Conservation (phyloP, 202 grass and related monocot genomes). For the Setaria viridis region DNA sequence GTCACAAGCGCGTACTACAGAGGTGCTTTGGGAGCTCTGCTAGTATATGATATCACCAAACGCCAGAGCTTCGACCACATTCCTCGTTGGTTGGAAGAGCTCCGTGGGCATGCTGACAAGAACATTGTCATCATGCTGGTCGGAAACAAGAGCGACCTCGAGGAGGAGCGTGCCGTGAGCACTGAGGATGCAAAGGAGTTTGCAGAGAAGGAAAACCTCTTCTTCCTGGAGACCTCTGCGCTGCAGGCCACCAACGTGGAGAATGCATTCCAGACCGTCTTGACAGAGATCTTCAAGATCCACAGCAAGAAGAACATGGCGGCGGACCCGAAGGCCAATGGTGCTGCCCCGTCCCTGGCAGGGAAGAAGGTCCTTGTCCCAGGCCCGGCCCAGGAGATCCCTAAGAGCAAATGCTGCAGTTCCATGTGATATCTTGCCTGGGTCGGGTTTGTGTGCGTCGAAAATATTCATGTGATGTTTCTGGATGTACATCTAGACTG, state of each 20-base stretch:
- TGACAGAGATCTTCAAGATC: slow-evolving; percentile 84
- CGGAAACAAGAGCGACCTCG: slow-evolving; percentile 78
- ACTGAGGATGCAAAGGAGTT: slow-evolving; percentile 78
- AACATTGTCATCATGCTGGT: slow-evolving; percentile 83
- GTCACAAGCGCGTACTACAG: slow-evolving; percentile 90
- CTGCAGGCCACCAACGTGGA: slow-evolving; percentile 74
- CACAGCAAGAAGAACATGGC: slow-evolving; percentile 72
- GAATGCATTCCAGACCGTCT: slow-evolving; percentile 63
- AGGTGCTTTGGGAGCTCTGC: slow-evolving; percentile 76
- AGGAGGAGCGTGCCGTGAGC: slow-evolving; percentile 59
- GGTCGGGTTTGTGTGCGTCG: slow-evolving; percentile 14
- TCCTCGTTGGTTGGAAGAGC: slow-evolving; percentile 78
- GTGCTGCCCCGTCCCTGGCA: slow-evolving; percentile 33
- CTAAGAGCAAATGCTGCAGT: slow-evolving; percentile 72
- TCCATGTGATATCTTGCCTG: slow-evolving; percentile 29
- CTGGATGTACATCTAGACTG: slow-evolving; percentile 56
- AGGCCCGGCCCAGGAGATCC: slow-evolving; percentile 78
- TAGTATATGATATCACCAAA: slow-evolving; percentile 86
- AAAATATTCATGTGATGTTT: slow-evolving; percentile 36
- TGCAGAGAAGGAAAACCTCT: slow-evolving; percentile 77
- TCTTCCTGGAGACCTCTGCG: slow-evolving; percentile 79
- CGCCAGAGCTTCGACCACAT: slow-evolving; percentile 81
- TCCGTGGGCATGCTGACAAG: slow-evolving; percentile 73
- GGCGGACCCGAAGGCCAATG: slow-evolving; percentile 50
- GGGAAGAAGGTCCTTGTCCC: slow-evolving; percentile 81